Evolutionary conservation across 441 rosid genomes (phyloP).

Genomic region (Biscutella auriculata): DNA sequence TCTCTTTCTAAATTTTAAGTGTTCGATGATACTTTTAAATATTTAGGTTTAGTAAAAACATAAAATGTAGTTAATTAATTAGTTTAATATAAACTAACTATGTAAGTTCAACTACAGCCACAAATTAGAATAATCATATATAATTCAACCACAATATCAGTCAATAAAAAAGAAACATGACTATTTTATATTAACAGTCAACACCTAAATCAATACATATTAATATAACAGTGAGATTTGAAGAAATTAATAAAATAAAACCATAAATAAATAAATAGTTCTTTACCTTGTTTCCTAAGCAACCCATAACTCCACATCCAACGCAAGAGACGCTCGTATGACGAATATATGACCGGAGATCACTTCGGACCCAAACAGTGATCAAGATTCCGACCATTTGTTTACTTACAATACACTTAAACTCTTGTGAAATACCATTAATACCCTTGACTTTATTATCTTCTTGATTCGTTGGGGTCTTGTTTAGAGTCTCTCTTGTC

Average conservation of each 20-base stretch:
- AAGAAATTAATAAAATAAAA: background rate
- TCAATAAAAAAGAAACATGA: too few relatives aligned
- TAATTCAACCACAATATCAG: too few relatives aligned
- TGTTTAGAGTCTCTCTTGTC: slow-evolving; percentile 48
- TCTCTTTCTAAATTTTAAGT: too few relatives aligned
- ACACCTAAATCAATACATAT: slow-evolving; percentile 1
- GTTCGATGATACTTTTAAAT: too few relatives aligned
- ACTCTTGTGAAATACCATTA: slow-evolving; percentile 16
- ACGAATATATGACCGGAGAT: slow-evolving; percentile 36
- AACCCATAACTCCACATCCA: slow-evolving; percentile 80
- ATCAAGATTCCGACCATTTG: slow-evolving; percentile 82
- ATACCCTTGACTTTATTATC: background rate
- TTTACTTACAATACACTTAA: slow-evolving; percentile 37
- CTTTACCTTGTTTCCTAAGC: slow-evolving; percentile 77
- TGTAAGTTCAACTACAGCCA: background rate
- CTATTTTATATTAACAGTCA: slow-evolving; percentile 16
- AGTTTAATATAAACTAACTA: too few relatives aligned
- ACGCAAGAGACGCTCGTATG: slow-evolving; percentile 59
- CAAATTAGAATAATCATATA: background rate
- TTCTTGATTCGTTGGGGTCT: background rate
- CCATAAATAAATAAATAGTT: background rate
- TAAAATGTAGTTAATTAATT: too few relatives aligned
- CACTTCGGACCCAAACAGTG: slow-evolving; percentile 58
- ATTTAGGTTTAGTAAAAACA: too few relatives aligned
- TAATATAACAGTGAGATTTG: slow-evolving; percentile 6